Base-by-base conservation (phyloP, 1,139 yeast species). In the Kluyveromyces sp. region DNA sequence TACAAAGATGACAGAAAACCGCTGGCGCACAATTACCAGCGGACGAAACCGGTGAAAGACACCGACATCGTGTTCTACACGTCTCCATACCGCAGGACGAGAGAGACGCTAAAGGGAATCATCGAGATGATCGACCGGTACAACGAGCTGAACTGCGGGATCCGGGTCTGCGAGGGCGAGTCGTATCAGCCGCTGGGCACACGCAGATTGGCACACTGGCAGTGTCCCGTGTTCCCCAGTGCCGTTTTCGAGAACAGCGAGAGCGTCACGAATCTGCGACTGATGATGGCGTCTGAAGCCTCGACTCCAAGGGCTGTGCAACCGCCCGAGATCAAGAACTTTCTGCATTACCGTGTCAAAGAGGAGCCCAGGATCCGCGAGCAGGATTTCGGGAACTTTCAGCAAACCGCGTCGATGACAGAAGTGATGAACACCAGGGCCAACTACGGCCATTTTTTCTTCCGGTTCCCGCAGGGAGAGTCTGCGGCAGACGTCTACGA, bases 401-500 rank as follows among this genome's bases (percentile, higher is more conserved):
- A 88, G 65, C 55, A 58, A 31, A 55, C 56, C n/a, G 48, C 45
- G 7, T 75, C 82, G 46, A 77, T 83, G 33, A 74, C 82, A 2
- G 81, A 74, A 45, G 88, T 82, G 51, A 86, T 88, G 94, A 80
- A 79, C 54, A 67, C 69, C 53, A 67, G 96, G 38, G 89, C 95
- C 0, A 79, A 80, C 51, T 88, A 88, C 64, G 96, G 96, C 0
- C 95, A 87, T 64, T 88, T 88, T 54, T 88, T 88, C 64, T 88
- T 83, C 60, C 66, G 96, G 44, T 88, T 88, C 29, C 96, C 96
- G 9, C 80, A 84, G 57, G 96, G 96, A 3, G 96, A 88, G 61
- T 82, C 92, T 56, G 96, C 96, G 0, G 96, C 96, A 0, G 96
- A 88, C 63, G 96, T 88, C 3, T 88, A 80, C 64, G 96, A 88